These are phyloP conservation scores for Endogone sp. DNA, from an alignment of 192 early-diverging fungal genomes.

Conservation along the genomic window DNA sequence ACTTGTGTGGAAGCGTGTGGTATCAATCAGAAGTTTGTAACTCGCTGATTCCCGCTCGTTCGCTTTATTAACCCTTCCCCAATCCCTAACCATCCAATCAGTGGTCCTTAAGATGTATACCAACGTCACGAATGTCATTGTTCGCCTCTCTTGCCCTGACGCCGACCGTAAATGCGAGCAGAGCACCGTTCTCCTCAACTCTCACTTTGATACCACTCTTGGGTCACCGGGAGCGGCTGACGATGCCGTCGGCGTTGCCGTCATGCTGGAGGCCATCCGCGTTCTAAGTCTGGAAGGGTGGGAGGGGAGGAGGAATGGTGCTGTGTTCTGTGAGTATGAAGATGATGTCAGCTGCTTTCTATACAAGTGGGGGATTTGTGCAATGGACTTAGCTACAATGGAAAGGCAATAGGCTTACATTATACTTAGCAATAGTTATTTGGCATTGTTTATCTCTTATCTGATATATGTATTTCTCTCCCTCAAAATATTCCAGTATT, in stretches of 20 bases:
- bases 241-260: conserved; percentile 65
- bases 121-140: conserved; percentile 71
- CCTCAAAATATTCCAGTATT: conserved; percentile 40
- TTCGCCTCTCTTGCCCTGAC: conserved; percentile 60
- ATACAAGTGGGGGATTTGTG: no score
- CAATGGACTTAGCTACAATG: neutral
- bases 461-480: neutral
- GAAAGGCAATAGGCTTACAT: no score
- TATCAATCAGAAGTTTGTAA: conserved; percentile 10
- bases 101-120: conserved; percentile 64
- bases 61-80: conserved; percentile 2
- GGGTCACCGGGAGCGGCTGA: conserved; percentile 57
- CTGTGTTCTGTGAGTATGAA: conserved; percentile 48
- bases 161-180: conserved; percentile 38
- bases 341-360: no score
- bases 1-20: conserved; percentile 11
- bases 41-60: conserved; percentile 2
- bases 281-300: conserved; percentile 41
- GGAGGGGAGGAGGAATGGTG: conserved; percentile 42
- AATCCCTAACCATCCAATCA: conserved; percentile 15
- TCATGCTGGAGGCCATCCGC: conserved; percentile 67
- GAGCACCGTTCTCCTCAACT: conserved; percentile 66
- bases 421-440: neutral
- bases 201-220: conserved; percentile 66
- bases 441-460: neutral